Percentiles rank a stretch among this genome's conserved stretches.
phyloP scores from a whole-genome alignment of 768 basidiomycete genomes.

The Pisolithus orientalis region DNA sequence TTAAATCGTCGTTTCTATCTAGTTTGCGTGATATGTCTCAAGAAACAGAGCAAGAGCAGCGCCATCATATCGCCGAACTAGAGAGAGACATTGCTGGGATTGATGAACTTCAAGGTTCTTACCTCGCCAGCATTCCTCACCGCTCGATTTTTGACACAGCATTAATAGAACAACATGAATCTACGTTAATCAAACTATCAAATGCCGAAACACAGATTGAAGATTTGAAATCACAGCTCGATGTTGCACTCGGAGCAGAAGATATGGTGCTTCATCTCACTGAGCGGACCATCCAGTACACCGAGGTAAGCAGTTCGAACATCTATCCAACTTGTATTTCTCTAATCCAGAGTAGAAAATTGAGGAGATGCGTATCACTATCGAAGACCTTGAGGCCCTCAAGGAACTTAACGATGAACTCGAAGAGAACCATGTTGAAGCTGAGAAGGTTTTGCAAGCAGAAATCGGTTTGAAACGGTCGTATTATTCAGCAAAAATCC shows the following conservation, averaged over 20 bases:
- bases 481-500: neutral
- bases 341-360: conserved; percentile 61
- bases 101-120: conserved; percentile 74
- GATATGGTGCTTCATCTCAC: conserved; percentile 95
- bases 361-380: conserved; percentile 93
- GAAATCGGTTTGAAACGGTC: conserved; percentile 64
- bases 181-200: conserved; percentile 69
- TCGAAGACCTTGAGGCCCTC: conserved; percentile 93
- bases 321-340: neutral
- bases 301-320: conserved; percentile 53
- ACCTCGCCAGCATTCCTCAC: neutral
- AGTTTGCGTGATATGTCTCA: conserved; percentile 86
- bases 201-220: conserved; percentile 92
- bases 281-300: conserved; percentile 85
- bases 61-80: conserved; percentile 74
- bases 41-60: conserved; percentile 83
- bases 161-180: conserved; percentile 67
- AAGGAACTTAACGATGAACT: conserved; percentile 96
- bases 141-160: neutral
- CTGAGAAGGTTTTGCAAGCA: conserved; percentile 84
- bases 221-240: conserved; percentile 88
- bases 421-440: conserved; percentile 93
- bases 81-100: conserved; percentile 79
- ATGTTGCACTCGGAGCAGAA: conserved; percentile 92
- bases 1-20: neutral